Conservation (phyloP, 805 yeast genomes). For the Candida broadrunensis region DNA sequence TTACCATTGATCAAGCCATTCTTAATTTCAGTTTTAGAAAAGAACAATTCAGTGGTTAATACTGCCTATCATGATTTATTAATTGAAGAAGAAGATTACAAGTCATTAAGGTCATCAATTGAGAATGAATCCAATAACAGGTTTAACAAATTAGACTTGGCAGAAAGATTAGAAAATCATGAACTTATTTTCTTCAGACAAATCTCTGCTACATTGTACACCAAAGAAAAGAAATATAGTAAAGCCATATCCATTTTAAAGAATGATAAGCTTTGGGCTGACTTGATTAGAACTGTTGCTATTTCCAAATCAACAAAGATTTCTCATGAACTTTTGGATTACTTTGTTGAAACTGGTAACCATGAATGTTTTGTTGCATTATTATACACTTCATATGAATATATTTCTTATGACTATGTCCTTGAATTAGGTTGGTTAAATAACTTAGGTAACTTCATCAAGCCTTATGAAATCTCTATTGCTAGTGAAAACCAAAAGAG, state of each 20-base stretch:
- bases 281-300: slow-evolving; percentile 90
- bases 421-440: slow-evolving; percentile 90
- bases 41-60: slow-evolving; percentile 88
- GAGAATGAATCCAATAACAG: slow-evolving; percentile 77
- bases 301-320: slow-evolving; percentile 73
- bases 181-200: slow-evolving; percentile 90
- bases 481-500: slow-evolving; percentile 74
- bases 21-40: slow-evolving; percentile 84
- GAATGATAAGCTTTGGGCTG: slow-evolving; percentile 91
- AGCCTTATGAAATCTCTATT: slow-evolving; percentile 87
- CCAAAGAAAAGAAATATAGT: slow-evolving; percentile 90
- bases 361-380: slow-evolving; percentile 92
- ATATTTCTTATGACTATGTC: slow-evolving; percentile 78
- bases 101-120: slow-evolving; percentile 80
- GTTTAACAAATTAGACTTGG: slow-evolving; percentile 89
- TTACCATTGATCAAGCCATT: slow-evolving; percentile 95
- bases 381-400: slow-evolving; percentile 79
- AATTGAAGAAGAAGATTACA: slow-evolving; percentile 95
- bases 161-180: slow-evolving; percentile 89
- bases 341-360: slow-evolving; percentile 96
- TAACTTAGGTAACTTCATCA: slow-evolving; percentile 75
- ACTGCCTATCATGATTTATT: slow-evolving; percentile 92
- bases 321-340: slow-evolving; percentile 82
- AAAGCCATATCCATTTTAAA: slow-evolving; percentile 87
- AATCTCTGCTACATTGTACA: slow-evolving; percentile 90